Evolutionary conservation across 176 grass and related monocot species (phyloP), one percentile per base, ranked within the genome.

Genomic region (Aegilops bicornis): DNA sequence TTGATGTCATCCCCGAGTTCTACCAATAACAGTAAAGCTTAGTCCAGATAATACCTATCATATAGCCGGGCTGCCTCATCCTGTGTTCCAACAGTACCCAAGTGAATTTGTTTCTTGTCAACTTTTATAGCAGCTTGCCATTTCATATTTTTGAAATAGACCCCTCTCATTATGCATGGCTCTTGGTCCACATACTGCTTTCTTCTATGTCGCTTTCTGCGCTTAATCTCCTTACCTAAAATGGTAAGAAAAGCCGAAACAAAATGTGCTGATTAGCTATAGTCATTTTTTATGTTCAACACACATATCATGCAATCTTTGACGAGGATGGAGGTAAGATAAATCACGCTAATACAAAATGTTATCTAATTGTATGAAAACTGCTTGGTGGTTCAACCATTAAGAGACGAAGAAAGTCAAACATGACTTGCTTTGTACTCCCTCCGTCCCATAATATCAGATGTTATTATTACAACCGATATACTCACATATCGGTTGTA

Each of bases 111-210:
- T 79, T 96, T 99, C 88, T 96, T 99, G 82, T 96, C 97, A 70
- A 99, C 97, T 88, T 99, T 99, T 82, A 99, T 99, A 81, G 97
- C 97, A 67, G 97, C 97, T 84, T 99, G 97, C 97, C 97, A 99
- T 94, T 99, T 99, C 94, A 96, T 96, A 59, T 99, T 99, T 84
- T 99, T 99, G 80, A 94, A 99, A 88, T 99, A 99, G 4, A 99
- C 97, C 0, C 97, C 97, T 84, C 94, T 93, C 97, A 99, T 99
- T 66, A 85, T 84, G 89, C 94, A 96, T 83, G 90, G 97, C 37
- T 94, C 93, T 85, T 96, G 97, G 82, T 96, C 94, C 60, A 82
- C 88, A 72, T 94, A 91, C 58, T 96, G 97, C 89, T 91, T 99
- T 92, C 94, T 94, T 89, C 85, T 96, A 75, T 99, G 97, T 37